Evolutionary conservation across 192 early-diverging fungal genomes (phyloP).

Genomic region (Coemansia sp.): DNA sequence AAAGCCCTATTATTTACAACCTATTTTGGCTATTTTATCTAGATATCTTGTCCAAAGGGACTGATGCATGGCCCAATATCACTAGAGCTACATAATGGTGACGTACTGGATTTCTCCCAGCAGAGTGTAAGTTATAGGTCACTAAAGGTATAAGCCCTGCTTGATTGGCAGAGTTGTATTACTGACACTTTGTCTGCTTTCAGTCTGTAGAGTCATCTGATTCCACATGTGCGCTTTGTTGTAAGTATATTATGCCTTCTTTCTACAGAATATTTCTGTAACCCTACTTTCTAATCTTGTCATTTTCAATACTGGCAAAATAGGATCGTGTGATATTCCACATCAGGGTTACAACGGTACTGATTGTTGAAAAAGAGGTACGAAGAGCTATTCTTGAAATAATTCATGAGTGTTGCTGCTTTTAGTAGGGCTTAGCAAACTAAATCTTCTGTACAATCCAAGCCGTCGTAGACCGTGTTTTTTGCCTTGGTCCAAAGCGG

Average conservation of each 20-base stretch:
- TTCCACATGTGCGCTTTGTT: constrained; percentile 34
- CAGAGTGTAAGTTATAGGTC: constrained; percentile 19
- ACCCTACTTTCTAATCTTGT: background rate
- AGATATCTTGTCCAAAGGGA: constrained; percentile 45
- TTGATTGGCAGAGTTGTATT: background rate
- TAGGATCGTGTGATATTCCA: constrained; percentile 23
- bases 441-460: background rate
- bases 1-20: background rate
- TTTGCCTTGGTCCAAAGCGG: constrained; percentile 42
- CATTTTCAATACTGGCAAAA: background rate
- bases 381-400: background rate
- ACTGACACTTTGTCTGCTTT: background rate
- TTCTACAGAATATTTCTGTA: background rate
- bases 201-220: constrained; percentile 18
- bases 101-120: constrained; percentile 15
- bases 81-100: constrained; percentile 31
- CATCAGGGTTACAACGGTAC: background rate
- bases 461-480: constrained; percentile 31
- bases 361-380: constrained; percentile 51
- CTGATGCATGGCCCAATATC: constrained; percentile 31
- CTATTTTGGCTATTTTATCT: background rate
- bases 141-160: too few relatives aligned
- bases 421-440: background rate
- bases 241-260: constrained; percentile 11
- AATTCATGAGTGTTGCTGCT: background rate